Evolutionary conservation across 192 early-diverging fungal species (phyloP).

Genomic region (Umbelopsis isabellina): DNA sequence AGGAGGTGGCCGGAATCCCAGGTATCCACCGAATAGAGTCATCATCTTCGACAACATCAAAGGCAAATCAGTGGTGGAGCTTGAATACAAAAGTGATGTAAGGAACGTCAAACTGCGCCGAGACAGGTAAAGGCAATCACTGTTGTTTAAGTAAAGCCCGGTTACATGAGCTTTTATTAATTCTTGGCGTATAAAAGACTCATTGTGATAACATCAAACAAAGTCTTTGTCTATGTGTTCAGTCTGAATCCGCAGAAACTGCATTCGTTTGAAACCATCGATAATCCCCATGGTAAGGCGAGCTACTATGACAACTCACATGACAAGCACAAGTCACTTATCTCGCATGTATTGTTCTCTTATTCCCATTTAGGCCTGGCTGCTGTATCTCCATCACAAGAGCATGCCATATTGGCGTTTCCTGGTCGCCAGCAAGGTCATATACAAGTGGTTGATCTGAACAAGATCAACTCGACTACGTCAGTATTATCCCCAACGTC

Average conservation of each 20-base stretch:
- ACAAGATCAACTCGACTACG: constrained; percentile 48
- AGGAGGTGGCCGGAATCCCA: constrained; percentile 81
- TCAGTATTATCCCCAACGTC: constrained; percentile 37
- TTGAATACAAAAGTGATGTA: constrained; percentile 82
- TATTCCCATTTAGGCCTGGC: constrained; percentile 53
- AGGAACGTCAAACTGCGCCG: constrained; percentile 77
- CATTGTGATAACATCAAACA: constrained; percentile 74
- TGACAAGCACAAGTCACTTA: not conserved
- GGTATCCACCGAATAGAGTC: constrained; percentile 85
- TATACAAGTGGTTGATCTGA: constrained; percentile 82
- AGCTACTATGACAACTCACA: not conserved
- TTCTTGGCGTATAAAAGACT: constrained; percentile 50
- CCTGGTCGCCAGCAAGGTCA: constrained; percentile 83
- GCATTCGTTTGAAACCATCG: constrained; percentile 81
- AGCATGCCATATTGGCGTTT: constrained; percentile 80
- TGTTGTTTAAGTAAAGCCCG: constrained; percentile 15
- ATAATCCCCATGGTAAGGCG: constrained; percentile 67
- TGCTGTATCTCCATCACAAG: constrained; percentile 65
- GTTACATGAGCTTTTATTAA: not conserved
- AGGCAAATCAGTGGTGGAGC: constrained; percentile 68
- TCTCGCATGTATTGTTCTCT: not conserved
- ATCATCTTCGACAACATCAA: constrained; percentile 86
- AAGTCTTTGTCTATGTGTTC: constrained; percentile 82
- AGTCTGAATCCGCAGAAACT: constrained; percentile 69
- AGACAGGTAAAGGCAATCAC: constrained; percentile 58